Conservation (phyloP, 2,329 filamentous ascomycete genomes). For the Bipolaris oryzae region DNA sequence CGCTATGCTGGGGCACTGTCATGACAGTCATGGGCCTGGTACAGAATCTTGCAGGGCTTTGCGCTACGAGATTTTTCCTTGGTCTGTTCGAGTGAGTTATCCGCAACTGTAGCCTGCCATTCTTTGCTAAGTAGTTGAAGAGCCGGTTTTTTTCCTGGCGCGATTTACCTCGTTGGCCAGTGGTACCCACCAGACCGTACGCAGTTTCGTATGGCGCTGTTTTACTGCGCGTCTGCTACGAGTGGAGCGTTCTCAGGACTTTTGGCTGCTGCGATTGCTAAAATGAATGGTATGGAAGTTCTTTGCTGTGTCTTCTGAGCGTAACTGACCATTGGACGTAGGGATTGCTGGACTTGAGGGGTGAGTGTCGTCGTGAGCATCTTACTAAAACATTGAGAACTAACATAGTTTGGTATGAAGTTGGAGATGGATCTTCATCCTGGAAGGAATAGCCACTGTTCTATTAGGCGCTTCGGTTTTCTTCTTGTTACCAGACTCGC, state of each 20-base stretch:
- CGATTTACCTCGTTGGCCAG: slow-evolving; percentile 64
- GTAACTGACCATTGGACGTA: neutral
- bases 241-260: slow-evolving; percentile 67
- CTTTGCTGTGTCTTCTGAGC: slow-evolving; percentile 45
- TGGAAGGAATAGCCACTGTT: slow-evolving; percentile 37
- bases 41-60: slow-evolving; percentile 53
- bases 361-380: neutral
- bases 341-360: neutral
- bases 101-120: too few relatives aligned
- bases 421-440: neutral
- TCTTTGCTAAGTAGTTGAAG: too few relatives aligned
- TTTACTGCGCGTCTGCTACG: slow-evolving; percentile 63
- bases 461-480: slow-evolving; percentile 42
- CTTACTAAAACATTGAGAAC: neutral
- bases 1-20: slow-evolving; percentile 52
- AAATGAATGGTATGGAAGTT: slow-evolving; percentile 62
- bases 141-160: slow-evolving; percentile 46
- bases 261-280: slow-evolving; percentile 63
- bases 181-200: slow-evolving; percentile 68
- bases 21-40: slow-evolving; percentile 59
- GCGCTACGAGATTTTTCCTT: slow-evolving; percentile 55
- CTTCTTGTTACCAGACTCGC: slow-evolving; percentile 68
- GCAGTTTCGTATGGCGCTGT: slow-evolving; percentile 63
- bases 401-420: neutral
- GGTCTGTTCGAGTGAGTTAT: slow-evolving; percentile 38